A percentile compares a stretch with the other conserved stretches of the same genome.
These are phyloP conservation scores for Pseudocercospora fuligena DNA, from an alignment of 2,329 filamentous ascomycete genomes.

Conservation along the genomic window DNA sequence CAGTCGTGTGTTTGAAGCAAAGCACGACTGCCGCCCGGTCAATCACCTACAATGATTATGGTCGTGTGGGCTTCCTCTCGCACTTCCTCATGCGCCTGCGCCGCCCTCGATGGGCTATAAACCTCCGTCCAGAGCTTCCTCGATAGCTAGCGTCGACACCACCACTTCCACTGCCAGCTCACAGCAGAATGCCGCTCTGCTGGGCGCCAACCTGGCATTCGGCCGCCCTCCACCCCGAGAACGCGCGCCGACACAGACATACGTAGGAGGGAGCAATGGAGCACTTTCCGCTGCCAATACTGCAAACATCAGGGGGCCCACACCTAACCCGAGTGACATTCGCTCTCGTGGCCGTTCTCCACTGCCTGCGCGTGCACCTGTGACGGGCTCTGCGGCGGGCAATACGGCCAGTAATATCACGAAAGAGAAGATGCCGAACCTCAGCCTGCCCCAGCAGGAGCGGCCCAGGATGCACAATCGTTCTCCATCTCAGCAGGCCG, in stretches of 20 bases:
- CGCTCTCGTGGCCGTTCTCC: constrained; percentile 21
- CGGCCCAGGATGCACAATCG: constrained; percentile 19
- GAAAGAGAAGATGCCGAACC: constrained; percentile 17
- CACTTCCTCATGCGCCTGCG: constrained; percentile 5
- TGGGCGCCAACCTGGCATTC: constrained; percentile 56
- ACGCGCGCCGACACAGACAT: constrained; percentile 18
- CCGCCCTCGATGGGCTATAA: constrained; percentile 1
- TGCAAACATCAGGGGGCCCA: constrained; percentile 36
- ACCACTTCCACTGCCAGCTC: constrained; percentile 16
- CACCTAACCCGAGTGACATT: constrained; percentile 25
- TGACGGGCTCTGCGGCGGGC: constrained; percentile 15
- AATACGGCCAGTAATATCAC: constrained; percentile 14
- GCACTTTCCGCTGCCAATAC: constrained; percentile 45
- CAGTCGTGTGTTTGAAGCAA: neutral
- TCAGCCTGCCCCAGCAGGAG: constrained; percentile 16
- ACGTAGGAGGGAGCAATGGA: constrained; percentile 21
- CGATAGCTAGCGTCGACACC: constrained; percentile 31
- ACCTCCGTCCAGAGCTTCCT: constrained; percentile 31
- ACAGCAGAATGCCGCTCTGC: constrained; percentile 50
- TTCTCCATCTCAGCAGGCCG: constrained; percentile 38
- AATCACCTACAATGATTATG: neutral
- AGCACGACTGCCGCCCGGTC: neutral
- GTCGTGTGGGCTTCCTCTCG: constrained; percentile 1
- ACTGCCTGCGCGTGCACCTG: constrained; percentile 14
- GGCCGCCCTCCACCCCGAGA: constrained; percentile 38